phyloP scores from a whole-genome alignment of 2,329 filamentous ascomycete species.

The Colletotrichum cuscutae region DNA sequence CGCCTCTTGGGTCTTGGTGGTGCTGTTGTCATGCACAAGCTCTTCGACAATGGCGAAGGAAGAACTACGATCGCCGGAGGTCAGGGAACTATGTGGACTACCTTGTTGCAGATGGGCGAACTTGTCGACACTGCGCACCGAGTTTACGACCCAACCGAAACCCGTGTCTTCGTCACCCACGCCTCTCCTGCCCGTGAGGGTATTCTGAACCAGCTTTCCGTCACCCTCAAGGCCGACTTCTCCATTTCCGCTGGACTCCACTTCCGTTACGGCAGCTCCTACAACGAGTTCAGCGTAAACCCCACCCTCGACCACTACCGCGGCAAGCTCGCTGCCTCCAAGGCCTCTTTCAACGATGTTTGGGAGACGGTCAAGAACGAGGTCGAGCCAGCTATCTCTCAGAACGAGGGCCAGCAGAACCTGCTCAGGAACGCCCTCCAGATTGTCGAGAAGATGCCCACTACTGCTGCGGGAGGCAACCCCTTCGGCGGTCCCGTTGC shows the following conservation, averaged over 20 bases:
- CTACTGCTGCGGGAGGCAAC: slow-evolving; percentile 92
- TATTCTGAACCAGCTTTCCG: slow-evolving; percentile 95
- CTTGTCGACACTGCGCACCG: slow-evolving; percentile 97
- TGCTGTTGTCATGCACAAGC: slow-evolving; percentile 99
- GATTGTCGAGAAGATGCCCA: slow-evolving; percentile 98
- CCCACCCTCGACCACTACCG: slow-evolving; percentile 98
- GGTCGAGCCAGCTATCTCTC: slow-evolving; percentile 91
- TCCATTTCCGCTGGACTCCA: slow-evolving; percentile 97
- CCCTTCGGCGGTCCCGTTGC: slow-evolving; percentile 90
- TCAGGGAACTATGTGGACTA: slow-evolving; percentile 99
- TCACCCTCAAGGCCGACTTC: slow-evolving; percentile 97
- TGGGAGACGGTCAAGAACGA: slow-evolving; percentile 99
- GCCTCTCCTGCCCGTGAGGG: slow-evolving; percentile 96
- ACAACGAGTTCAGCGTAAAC: slow-evolving; percentile 99
- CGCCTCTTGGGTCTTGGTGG: slow-evolving; percentile 92
- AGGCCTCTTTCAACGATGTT: slow-evolving; percentile 98
- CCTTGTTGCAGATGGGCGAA: slow-evolving; percentile 96
- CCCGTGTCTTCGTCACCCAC: slow-evolving; percentile 95
- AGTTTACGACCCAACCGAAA: slow-evolving; percentile 98
- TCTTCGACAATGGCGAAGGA: slow-evolving; percentile 98
- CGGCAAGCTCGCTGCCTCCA: slow-evolving; percentile 96
- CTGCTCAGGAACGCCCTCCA: slow-evolving; percentile 90
- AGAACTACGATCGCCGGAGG: slow-evolving; percentile 98
- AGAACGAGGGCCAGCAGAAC: slow-evolving; percentile 94
- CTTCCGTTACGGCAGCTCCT: slow-evolving; percentile 98